Base-by-base conservation (phyloP, 768 basidiomycete species). In the Pisolithus microcarpus region DNA sequence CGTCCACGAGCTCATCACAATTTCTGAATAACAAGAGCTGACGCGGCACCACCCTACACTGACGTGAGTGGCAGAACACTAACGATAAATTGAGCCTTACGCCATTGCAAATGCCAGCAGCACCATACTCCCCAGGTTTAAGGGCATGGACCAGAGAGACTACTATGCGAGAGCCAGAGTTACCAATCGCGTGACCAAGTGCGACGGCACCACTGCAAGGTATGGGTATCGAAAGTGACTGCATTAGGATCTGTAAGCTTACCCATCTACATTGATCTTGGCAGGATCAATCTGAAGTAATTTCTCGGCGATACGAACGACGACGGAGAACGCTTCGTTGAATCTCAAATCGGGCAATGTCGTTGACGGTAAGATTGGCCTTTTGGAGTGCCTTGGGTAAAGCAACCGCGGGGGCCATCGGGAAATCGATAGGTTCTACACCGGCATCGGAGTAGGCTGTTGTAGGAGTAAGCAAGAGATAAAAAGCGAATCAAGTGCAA, bases 251-350 rank as follows among this genome's bases (percentile, higher is more conserved):
- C 39, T 50, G 42, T 51, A 50, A 47, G 48, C 84, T 26, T 67
- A 88, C 89, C 90, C 91, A 61, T 91, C 80, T 46, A 87, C 75
- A 65, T 99, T 98, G 65, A 97, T 80, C 75, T 93, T 97, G 48
- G 82, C 79, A 28, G 88, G 79, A 67, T 91, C 86, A 56, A 99
- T 77, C 50, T 76, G 75, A 56, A 95, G 78, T 18, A 91, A 76
- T 72, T 97, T 87, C 72, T 96, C 91, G 3, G 87, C 88, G 48
- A 95, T 86, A 46, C 86, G 80, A 58, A 90, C 86, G 58, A 98
- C 95, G 43, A 88, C 88, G 1, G 92, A 93, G 79, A 97, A 99
- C 24, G 95, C 95, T 69, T 99, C 95, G 68, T 99, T 99, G n/a
- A 67, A 98, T 81, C 69, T 99, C 96, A 65, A 91, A 99, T 45